Evolutionary conservation across 169 alveolate species (phyloP).

Genomic region (Plasmodium vinckei): DNA sequence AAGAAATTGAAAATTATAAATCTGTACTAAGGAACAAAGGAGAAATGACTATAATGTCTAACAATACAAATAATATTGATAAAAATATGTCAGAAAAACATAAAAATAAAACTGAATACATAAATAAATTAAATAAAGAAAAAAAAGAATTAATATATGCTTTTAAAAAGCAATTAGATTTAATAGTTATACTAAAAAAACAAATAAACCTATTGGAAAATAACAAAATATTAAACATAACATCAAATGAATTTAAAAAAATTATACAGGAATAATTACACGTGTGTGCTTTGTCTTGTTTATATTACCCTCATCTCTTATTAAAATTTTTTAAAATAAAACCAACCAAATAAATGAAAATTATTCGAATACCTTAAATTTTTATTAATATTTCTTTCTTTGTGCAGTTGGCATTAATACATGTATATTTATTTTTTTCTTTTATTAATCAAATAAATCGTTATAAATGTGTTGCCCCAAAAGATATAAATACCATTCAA

Average conservation of each 20-base stretch:
- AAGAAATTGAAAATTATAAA: conserved; percentile 69
- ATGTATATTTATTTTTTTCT: too few species aligned
- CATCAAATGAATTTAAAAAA: conserved; percentile 45
- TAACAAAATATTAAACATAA: conserved; percentile 43
- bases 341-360: background rate
- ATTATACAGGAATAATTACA: conserved; percentile 35
- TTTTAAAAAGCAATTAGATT: conserved; percentile 56
- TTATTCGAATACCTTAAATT: too few species aligned
- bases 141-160: conserved; percentile 66
- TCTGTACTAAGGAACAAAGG: conserved; percentile 43
- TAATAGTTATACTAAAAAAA: conserved; percentile 58
- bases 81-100: conserved; percentile 28
- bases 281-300: background rate
- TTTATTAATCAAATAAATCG: too few species aligned
- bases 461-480: too few species aligned
- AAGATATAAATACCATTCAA: too few species aligned
- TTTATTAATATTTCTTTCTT: too few species aligned
- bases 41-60: conserved; percentile 28
- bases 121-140: conserved; percentile 39
- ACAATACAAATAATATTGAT: conserved; percentile 35
- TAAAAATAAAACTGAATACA: conserved; percentile 18
- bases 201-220: conserved; percentile 61
- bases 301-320: too few species aligned
- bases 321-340: background rate
- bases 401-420: too few species aligned